Percentiles rank a stretch among this genome's conserved stretches.
Evolutionary conservation across 257 asterid genomes (phyloP).

Genomic region (Lithospermum erythrorhizon): DNA sequence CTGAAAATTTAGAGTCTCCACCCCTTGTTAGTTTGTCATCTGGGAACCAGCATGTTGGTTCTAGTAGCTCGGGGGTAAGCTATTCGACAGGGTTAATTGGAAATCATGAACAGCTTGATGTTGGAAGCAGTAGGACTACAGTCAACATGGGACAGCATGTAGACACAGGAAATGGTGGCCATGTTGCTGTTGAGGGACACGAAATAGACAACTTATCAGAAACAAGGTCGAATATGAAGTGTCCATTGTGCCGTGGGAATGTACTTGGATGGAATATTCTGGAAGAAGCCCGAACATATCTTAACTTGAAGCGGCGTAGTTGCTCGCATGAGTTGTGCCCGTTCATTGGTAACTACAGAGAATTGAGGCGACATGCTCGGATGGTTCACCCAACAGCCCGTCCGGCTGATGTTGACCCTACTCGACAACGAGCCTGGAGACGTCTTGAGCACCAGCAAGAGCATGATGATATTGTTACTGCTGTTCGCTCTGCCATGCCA

Average conservation of each 20-base stretch:
- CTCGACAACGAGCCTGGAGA: slow-evolving; percentile 77
- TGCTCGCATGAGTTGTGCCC: slow-evolving; percentile 82
- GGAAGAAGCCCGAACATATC: slow-evolving; percentile 70
- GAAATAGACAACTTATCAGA: slow-evolving; percentile 25
- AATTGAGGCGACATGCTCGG: slow-evolving; percentile 80
- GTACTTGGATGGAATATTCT: slow-evolving; percentile 74
- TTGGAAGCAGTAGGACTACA: slow-evolving; percentile 9
- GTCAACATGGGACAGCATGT: slow-evolving; percentile 13
- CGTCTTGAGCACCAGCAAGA: slow-evolving; percentile 70
- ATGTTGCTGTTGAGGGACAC: slow-evolving; percentile 17
- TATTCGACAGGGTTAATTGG: slow-evolving; percentile 13
- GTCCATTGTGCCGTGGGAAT: slow-evolving; percentile 84
- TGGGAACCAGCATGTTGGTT: slow-evolving; percentile 13
- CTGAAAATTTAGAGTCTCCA: slow-evolving; percentile 31
- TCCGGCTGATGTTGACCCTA: slow-evolving; percentile 82
- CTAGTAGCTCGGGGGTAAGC: slow-evolving; percentile 12
- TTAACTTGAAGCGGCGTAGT: slow-evolving; percentile 57
- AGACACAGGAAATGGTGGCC: slow-evolving; percentile 18
- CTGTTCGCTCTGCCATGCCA: slow-evolving; percentile 76
- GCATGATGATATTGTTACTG: slow-evolving; percentile 70
- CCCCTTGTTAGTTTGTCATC: slow-evolving; percentile 17
- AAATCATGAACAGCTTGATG: slow-evolving; percentile 10
- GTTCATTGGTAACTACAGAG: slow-evolving; percentile 61
- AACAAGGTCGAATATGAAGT: slow-evolving; percentile 40
- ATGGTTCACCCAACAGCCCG: slow-evolving; percentile 72